A percentile compares a stretch with the other conserved stretches of the same genome.
phyloP scores from a whole-genome alignment of 495 filamentous ascomycete species.

The Sordaria brevicollis region DNA sequence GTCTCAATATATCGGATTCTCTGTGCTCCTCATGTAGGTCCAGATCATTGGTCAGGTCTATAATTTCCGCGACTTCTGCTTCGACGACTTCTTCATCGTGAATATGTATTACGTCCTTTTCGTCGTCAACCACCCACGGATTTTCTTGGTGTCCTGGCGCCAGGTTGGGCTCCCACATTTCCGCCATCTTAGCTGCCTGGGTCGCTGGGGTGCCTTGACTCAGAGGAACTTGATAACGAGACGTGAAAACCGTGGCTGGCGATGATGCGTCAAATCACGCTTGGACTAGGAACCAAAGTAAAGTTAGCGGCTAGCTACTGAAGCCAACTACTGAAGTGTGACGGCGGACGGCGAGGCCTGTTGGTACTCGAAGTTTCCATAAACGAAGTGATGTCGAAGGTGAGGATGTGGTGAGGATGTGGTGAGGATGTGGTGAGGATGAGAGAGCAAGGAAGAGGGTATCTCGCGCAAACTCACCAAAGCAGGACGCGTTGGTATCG shows the following conservation, averaged over 20 bases:
- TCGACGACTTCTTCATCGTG: neutral
- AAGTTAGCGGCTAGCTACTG: neutral
- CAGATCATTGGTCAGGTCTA: slow-evolving; percentile 1
- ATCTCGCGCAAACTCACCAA: neutral
- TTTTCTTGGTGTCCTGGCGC: neutral
- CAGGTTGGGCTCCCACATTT: neutral
- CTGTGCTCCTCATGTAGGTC: neutral
- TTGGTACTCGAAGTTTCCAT: neutral
- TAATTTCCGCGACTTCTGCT: neutral
- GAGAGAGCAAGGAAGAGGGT: neutral
- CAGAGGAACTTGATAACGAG: neutral
- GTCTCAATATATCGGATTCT: neutral
- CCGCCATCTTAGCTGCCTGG: neutral
- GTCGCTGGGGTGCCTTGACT: too few species aligned
- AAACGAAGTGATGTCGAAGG: neutral
- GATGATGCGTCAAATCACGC: neutral
- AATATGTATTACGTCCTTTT: neutral
- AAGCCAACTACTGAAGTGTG: too few species aligned
- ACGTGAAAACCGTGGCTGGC: neutral
- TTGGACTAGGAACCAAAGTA: neutral
- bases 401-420: neutral
- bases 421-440: neutral
- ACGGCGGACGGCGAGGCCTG: neutral
- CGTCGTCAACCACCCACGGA: neutral
- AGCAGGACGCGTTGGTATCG: neutral